Base-by-base conservation (phyloP, 2,329 filamentous ascomycete species). In the Exophiala sp. region DNA sequence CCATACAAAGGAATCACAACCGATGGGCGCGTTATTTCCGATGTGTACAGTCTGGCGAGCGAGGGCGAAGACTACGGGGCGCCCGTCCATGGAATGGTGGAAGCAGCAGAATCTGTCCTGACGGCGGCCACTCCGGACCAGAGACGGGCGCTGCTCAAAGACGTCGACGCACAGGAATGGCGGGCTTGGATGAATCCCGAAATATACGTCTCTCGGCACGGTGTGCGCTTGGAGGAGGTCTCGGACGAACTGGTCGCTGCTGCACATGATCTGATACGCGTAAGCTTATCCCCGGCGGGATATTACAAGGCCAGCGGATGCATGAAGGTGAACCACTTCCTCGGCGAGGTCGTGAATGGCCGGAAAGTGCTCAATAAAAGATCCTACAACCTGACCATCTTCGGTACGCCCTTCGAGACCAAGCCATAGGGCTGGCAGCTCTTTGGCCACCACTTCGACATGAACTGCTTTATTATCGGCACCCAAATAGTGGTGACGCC, bases 391-490 rank as follows among this genome's bases (percentile, higher is more conserved):
- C 10, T 47, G 16, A 11, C 34, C 14, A 34, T 50, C 39, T 56
- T 52, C 38, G 54, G 48, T 16, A 32, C 11, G 11, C 54, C 54
- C 5, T 52, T 43, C 2, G 5, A 18, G 18, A 44, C 32, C 8
- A 38, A 44, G 18, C 54, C 54, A 3, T 56, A 49, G 54, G 54
- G 54, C 2, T 56, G 48, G 48, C 43, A 48, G 38, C 8, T 56
- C 3, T 56, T 43, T 20, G 54, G 54, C n/a, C 54, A 56, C 14
- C 54, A 56, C 21, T 36, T 56, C 6, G 18, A 8, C 33, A 5
- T 56, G 36, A 52, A 52, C 16, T 44, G 36, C 33, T 48, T 52
- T 16, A 36, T 56, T 5, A 16, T 52, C 3, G 18, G 32, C 2
- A 49, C 35, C 9, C 49, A 56, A 38, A 52, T 52, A 39, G 48